Conservation (phyloP, 2,329 filamentous ascomycete genomes). For the Ascomycota sp. region DNA sequence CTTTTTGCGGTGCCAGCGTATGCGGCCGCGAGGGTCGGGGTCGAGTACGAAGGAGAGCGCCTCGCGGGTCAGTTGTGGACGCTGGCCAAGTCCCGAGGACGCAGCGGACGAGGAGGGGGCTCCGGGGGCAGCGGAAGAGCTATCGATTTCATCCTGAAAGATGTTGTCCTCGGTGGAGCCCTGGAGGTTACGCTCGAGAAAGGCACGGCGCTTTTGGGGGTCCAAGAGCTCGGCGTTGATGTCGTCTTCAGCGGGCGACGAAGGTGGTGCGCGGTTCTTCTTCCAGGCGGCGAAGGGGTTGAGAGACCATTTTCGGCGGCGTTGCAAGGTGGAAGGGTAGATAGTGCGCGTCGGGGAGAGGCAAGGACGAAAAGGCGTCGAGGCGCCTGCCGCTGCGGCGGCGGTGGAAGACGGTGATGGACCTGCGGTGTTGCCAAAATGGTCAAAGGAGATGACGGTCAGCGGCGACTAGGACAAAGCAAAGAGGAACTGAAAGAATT, state of each 20-base stretch:
- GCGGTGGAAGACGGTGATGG: too few relatives aligned
- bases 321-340: constrained; percentile 9
- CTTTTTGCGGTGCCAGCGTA: constrained; percentile 67
- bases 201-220: constrained; percentile 19
- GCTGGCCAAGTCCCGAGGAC: too few relatives aligned
- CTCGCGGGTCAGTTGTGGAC: constrained; percentile 20
- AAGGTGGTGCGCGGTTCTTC: too few relatives aligned
- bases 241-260: too few relatives aligned
- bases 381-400: constrained; percentile 4
- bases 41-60: constrained; percentile 46
- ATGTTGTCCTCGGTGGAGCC: constrained; percentile 33
- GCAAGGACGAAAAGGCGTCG: too few relatives aligned
- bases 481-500: too few relatives aligned
- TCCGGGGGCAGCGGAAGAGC: constrained; percentile 8
- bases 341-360: too few relatives aligned
- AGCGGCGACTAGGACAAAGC: too few relatives aligned
- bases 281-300: constrained; percentile 18
- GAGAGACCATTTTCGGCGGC: constrained; percentile 23
- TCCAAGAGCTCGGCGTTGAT: constrained; percentile 17
- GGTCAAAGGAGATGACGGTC: too few relatives aligned
- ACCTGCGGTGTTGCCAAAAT: too few relatives aligned
- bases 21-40: constrained; percentile 51
- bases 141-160: constrained; percentile 36
- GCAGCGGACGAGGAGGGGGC: neutral
- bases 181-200: constrained; percentile 18